Percentiles rank a stretch among this genome's conserved stretches.
Conservation (phyloP, 257 asterid species). For the Galeopsis tetrahit region DNA sequence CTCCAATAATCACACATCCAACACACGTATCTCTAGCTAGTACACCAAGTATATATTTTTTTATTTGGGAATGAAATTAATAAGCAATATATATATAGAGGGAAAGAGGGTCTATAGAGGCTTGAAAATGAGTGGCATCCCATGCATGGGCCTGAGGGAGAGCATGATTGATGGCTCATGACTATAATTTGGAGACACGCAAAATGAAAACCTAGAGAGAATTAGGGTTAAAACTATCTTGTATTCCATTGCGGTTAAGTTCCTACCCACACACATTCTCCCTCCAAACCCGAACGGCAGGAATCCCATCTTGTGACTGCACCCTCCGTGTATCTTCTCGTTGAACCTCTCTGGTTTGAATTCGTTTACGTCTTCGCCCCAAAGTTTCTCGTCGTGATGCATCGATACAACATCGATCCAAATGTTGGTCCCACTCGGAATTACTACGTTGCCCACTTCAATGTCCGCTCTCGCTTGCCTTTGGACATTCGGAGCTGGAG, state of each 20-base stretch:
- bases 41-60: too few relatives aligned
- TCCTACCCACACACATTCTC: slow-evolving; percentile 84
- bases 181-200: slow-evolving; percentile 64
- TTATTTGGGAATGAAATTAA: neutral
- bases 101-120: slow-evolving; percentile 43
- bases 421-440: slow-evolving; percentile 80
- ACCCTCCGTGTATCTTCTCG: slow-evolving; percentile 59
- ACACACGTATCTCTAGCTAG: neutral
- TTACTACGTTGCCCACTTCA: slow-evolving; percentile 46
- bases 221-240: slow-evolving; percentile 62
- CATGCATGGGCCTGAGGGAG: slow-evolving; percentile 79
- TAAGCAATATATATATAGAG: neutral
- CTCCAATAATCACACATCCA: neutral
- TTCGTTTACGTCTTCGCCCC: slow-evolving; percentile 82
- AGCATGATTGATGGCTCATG: slow-evolving; percentile 74
- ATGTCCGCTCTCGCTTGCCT: slow-evolving; percentile 77
- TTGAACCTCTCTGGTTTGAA: slow-evolving; percentile 77
- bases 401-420: slow-evolving; percentile 89
- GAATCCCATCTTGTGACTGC: slow-evolving; percentile 90
- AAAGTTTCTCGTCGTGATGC: slow-evolving; percentile 68
- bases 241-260: slow-evolving; percentile 75
- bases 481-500: slow-evolving; percentile 86
- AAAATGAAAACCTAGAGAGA: slow-evolving; percentile 65
- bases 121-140: slow-evolving; percentile 67
- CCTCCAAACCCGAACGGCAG: slow-evolving; percentile 95